Evolutionary conservation across 192 early-diverging fungal species (phyloP), one percentile per base, ranked within the genome.

Genomic region (Coemansia sp.): DNA sequence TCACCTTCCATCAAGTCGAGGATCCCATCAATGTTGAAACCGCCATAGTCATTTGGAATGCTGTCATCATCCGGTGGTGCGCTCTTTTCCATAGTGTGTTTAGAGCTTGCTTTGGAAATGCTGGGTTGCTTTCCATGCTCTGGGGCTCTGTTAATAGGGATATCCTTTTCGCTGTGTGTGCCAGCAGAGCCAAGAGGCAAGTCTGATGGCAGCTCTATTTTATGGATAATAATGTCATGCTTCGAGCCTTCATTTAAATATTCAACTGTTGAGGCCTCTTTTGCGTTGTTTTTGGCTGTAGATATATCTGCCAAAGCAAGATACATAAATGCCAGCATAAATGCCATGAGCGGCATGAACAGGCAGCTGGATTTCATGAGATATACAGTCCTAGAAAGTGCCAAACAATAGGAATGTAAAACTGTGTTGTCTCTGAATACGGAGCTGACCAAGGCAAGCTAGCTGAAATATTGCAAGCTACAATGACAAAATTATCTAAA

Each of bases 1-100:
- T 79, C 76, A 18, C 76, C 76, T 20, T 63, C 70, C 76, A 79
- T 79, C 26, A 79, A 34, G 21, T 79, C 67, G 1, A 79, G 54
- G 5, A 79, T 66, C 23, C 38, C 44, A 48, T 79, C 76, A 4
- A 79, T 34, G 31, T 79, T 79, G 53, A 79, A 79, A 9, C 63
- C 67, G 20, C 40, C 57, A 14, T 59, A 36, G 11, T 63, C 49
- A 20, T 12, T n/a, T 44, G 40, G 40, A 3, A 15, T 9, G 12
- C 40, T 44, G 40, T 12, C 15, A 44, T 44, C 40, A 5, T 15
- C 40, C 3, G 40, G 17, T 0, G 47, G 23, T 9, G 15, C 12
- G 5, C 40, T 28, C 2, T 40, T n/a, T 28, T 5, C 17, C 44
- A 24, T 23, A 14, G 5, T 24, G 23, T 48, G 10, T 20, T 56